These are phyloP conservation scores for Darksidea phi DNA, from an alignment of 495 filamentous ascomycete species.

Conservation along the genomic window DNA sequence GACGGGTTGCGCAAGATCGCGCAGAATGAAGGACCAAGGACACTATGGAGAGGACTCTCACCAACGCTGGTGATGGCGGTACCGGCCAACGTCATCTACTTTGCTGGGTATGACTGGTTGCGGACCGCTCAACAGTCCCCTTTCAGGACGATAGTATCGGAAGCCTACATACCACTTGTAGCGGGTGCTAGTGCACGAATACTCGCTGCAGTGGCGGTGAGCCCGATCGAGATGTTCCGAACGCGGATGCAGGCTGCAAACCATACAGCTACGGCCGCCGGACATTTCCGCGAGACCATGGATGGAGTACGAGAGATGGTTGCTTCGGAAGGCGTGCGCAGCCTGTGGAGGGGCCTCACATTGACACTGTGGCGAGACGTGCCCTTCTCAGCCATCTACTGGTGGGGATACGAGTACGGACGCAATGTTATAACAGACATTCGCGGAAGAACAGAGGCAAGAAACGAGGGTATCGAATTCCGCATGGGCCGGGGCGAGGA, in stretches of 20 bases:
- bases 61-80: conserved; percentile 93
- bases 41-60: conserved; percentile 89
- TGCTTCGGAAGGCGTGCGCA: conserved; percentile 65
- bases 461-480: conserved; percentile 30
- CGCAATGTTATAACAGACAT: conserved; percentile 63
- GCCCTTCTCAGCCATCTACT: conserved; percentile 94
- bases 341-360: conserved; percentile 89
- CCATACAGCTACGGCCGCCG: conserved; percentile 51
- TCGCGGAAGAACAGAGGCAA: conserved; percentile 49
- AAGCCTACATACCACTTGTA: conserved; percentile 71
- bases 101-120: conserved; percentile 96
- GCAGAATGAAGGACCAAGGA: conserved; percentile 82
- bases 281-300: conserved; percentile 72
- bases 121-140: conserved; percentile 69
- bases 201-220: conserved; percentile 76
- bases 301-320: conserved; percentile 78
- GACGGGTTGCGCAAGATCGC: conserved; percentile 94
- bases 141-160: conserved; percentile 46
- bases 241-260: conserved; percentile 85
- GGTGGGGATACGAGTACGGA: conserved; percentile 92
- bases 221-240: conserved; percentile 91
- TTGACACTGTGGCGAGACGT: conserved; percentile 96
- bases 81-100: conserved; percentile 96
- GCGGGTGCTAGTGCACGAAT: conserved; percentile 77
- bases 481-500: conserved; percentile 24